Evolutionary conservation across 2,329 filamentous ascomycete species (phyloP), one percentile per base, ranked within the genome.

Genomic region (Chrysoporthe deuterocubensis): DNA sequence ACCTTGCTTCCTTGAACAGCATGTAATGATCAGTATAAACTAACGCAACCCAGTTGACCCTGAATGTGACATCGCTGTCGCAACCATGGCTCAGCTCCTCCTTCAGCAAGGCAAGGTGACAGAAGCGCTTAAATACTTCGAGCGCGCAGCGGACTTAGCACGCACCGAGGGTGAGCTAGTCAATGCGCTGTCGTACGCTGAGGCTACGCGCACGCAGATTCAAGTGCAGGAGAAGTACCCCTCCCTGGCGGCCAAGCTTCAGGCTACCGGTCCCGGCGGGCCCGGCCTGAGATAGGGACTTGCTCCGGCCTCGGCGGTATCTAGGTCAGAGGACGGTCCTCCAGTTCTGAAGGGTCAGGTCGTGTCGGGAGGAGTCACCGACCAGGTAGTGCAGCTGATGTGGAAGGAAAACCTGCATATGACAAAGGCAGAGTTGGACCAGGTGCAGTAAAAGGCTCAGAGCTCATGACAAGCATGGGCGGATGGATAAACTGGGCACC

Each of bases 81-180:
- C 96, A 64, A 99, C 96, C 65, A 97, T 99, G 93, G 96, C 96
- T 13, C 96, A 99, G 81, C 89, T 99, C 54, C 90, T 99, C 64
- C 88, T 99, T 46, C 96, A 99, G 80, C 96, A 98, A 84, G 96
- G 96, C 80, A 97, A 97, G 83, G 95, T 99, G 68, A 92, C 91
- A 46, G 93, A 97, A 71, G 96, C 96, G 0, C 89, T 99, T 72
- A 93, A 92, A 81, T 98, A 98, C 84, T 99, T 99, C 78, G 94
- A 98, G 85, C 91, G 93, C 70, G 96, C 96, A 1, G 96, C 95
- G 40, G 94, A 98, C 82, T 89, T 99, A 64, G 94, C 94, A 59
- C 87, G 96, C 74, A 99, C 96, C 44, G 95, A 97, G 76, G 93
- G 92, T 69, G 96, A 99, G 83, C 94, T 98, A 71, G 89, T 98